Evolutionary conservation across 768 basidiomycete species (phyloP).

Genomic region (Tephrocybe sp.): DNA sequence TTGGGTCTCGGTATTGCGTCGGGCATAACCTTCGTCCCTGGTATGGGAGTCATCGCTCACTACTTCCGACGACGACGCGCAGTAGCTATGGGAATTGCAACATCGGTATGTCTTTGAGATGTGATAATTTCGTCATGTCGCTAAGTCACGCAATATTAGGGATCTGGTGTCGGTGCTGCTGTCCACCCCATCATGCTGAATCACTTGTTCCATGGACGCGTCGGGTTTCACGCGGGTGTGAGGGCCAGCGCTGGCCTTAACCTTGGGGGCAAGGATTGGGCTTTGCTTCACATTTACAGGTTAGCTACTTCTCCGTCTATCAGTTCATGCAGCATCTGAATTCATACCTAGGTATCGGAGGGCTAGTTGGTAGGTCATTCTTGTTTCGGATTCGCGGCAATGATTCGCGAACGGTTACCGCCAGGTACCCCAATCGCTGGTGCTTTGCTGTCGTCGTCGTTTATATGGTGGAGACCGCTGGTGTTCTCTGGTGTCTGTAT

Average conservation of each 20-base stretch:
- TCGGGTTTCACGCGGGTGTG: constrained; percentile 54
- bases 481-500: constrained; percentile 17
- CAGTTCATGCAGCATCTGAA: neutral
- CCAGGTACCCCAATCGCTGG: constrained; percentile 22
- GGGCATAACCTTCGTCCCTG: constrained; percentile 48
- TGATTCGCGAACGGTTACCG: too few relatives aligned
- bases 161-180: constrained; percentile 56
- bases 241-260: constrained; percentile 27
- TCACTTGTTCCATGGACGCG: constrained; percentile 42
- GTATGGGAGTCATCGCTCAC: constrained; percentile 47
- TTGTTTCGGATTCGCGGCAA: too few relatives aligned
- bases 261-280: constrained; percentile 45
- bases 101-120: constrained; percentile 29
- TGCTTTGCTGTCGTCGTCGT: constrained; percentile 15
- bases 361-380: constrained; percentile 21
- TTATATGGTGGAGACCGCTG: constrained; percentile 22
- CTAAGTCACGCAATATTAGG: constrained; percentile 22
- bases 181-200: constrained; percentile 73
- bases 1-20: constrained; percentile 45
- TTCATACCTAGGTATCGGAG: constrained; percentile 17
- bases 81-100: constrained; percentile 49
- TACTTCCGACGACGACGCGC: constrained; percentile 47
- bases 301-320: neutral
- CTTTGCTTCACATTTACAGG: constrained; percentile 39
- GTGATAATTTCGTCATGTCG: too few relatives aligned